These are phyloP conservation scores for Penicillium waksmanii DNA, from an alignment of 495 filamentous ascomycete genomes.

Conservation along the genomic window DNA sequence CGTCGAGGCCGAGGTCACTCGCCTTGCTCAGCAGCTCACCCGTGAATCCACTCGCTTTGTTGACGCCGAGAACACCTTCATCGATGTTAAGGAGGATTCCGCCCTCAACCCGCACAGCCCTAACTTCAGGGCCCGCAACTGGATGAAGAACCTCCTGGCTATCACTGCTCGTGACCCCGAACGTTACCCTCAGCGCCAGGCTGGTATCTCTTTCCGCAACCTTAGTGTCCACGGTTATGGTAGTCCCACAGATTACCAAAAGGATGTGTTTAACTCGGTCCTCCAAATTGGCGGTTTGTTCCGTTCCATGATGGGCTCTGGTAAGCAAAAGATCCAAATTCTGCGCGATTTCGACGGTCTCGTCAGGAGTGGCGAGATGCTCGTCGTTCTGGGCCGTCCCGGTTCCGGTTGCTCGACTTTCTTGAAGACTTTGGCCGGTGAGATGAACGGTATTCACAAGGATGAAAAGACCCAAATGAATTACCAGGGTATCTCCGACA, in stretches of 20 bases:
- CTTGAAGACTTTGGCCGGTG: slow-evolving; percentile 71
- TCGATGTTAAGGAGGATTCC: slow-evolving; percentile 44
- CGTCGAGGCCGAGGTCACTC: slow-evolving; percentile 43
- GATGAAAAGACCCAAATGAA: slow-evolving; percentile 60
- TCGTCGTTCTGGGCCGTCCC: slow-evolving; percentile 77
- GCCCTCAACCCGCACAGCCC: slow-evolving; percentile 48
- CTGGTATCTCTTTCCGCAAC: slow-evolving; percentile 58
- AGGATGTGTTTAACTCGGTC: slow-evolving; percentile 72
- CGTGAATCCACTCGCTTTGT: slow-evolving; percentile 45
- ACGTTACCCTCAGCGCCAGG: slow-evolving; percentile 46
- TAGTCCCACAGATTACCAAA: slow-evolving; percentile 78
- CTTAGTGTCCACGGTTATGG: slow-evolving; percentile 80
- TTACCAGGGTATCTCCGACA: slow-evolving; percentile 76
- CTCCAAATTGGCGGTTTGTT: slow-evolving; percentile 56
- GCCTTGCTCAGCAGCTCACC: slow-evolving; percentile 53
- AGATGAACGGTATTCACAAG: slow-evolving; percentile 73
- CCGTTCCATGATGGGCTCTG: slow-evolving; percentile 45
- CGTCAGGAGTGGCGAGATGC: slow-evolving; percentile 76
- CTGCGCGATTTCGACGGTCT: slow-evolving; percentile 74
- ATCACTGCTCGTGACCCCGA: slow-evolving; percentile 53
- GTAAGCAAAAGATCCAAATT: slow-evolving; percentile 67
- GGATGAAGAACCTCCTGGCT: slow-evolving; percentile 56
- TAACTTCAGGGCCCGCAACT: slow-evolving; percentile 54
- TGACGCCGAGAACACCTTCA: slow-evolving; percentile 49
- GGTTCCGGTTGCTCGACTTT: slow-evolving; percentile 76